A percentile compares a stretch with the other conserved stretches of the same genome.
Conservation (phyloP, 2,329 filamentous ascomycete genomes). For the Beauveria brongniartii region DNA sequence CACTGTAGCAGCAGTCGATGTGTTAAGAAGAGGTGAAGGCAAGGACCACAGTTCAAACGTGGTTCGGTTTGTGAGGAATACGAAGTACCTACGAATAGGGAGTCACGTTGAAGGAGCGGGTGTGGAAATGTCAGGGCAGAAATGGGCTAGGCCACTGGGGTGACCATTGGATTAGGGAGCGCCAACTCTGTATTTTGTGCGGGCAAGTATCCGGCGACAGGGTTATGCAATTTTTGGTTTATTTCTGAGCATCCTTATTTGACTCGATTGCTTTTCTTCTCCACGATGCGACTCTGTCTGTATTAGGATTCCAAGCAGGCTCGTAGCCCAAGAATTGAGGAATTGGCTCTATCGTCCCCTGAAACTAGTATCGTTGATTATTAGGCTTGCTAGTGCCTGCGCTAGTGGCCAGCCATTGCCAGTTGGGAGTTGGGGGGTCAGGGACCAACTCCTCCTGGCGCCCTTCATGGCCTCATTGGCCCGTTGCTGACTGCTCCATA, state of each 20-base stretch:
- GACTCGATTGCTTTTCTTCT: no score
- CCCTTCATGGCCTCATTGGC: neutral
- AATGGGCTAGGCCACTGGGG: neutral
- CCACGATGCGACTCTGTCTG: neutral
- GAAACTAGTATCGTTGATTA: conserved; percentile 4
- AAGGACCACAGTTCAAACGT: neutral
- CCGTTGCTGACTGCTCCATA: neutral
- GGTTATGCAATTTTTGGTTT: neutral
- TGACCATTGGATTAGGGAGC: neutral
- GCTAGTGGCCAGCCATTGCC: neutral
- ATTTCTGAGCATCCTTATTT: no score
- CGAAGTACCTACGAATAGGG: neutral
- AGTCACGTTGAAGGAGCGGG: neutral
- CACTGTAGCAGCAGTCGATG: neutral
- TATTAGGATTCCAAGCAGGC: neutral
- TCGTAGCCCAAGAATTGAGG: no score
- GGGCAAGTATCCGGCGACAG: neutral
- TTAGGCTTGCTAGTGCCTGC: neutral
- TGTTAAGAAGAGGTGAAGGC: neutral
- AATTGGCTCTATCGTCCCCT: conserved; percentile 2
- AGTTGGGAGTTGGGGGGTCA: neutral
- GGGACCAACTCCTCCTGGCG: neutral
- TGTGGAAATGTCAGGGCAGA: neutral
- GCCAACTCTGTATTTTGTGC: neutral
- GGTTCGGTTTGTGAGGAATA: neutral